Evolutionary conservation across 2,329 filamentous ascomycete species (phyloP).

Genomic region (Pseudocercospora macadamiae): DNA sequence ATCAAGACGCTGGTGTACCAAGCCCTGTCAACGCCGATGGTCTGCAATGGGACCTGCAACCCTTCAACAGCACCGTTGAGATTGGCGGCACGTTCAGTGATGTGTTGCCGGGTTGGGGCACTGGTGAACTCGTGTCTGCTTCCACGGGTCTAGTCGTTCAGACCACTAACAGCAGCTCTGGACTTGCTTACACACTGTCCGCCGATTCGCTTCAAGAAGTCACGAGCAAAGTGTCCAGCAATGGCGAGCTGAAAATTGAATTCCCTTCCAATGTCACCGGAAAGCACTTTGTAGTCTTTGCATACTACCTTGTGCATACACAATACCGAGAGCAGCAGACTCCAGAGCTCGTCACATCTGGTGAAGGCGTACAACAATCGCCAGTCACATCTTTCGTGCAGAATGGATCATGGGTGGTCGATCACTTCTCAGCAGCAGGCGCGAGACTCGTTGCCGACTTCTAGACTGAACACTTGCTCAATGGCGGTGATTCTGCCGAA

Average conservation of each 20-base stretch:
- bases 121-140: constrained; percentile 32
- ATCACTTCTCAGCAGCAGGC: constrained; percentile 39
- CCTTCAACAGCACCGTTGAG: constrained; percentile 37
- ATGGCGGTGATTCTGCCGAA: constrained; percentile 26
- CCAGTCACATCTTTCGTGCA: constrained; percentile 28
- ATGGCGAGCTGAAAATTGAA: constrained; percentile 27
- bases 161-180: constrained; percentile 16
- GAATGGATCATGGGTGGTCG: constrained; percentile 40
- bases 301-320: constrained; percentile 36
- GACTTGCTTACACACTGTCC: constrained; percentile 28
- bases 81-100: constrained; percentile 34
- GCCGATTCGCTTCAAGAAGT: constrained; percentile 33
- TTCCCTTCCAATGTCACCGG: constrained; percentile 29
- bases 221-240: constrained; percentile 28
- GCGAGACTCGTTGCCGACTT: constrained; percentile 34
- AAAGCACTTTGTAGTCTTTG: constrained; percentile 32
- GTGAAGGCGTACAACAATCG: constrained; percentile 23
- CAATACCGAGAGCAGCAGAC: constrained; percentile 36
- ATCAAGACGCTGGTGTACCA: constrained; percentile 54
- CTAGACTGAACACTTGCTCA: constrained; percentile 37
- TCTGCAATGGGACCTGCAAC: constrained; percentile 39
- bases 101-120: constrained; percentile 44
- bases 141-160: constrained; percentile 18
- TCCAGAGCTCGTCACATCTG: constrained; percentile 28
- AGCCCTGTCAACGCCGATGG: constrained; percentile 38